A percentile compares a stretch with the other conserved stretches of the same genome.
These are phyloP conservation scores for Platanus orientalis DNA, from an alignment of 164 flowering plant species.

Conservation along the genomic window DNA sequence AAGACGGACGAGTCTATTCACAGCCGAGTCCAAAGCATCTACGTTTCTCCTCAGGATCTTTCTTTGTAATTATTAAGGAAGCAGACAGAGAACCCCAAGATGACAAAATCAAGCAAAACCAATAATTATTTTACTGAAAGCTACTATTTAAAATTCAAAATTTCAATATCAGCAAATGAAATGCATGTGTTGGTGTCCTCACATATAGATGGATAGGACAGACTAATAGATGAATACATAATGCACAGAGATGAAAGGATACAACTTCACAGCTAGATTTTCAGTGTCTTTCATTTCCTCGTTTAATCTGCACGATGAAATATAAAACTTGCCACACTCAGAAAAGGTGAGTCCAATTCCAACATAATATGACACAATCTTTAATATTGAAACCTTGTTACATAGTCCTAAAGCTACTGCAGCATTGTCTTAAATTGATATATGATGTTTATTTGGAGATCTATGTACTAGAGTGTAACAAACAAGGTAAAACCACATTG, in stretches of 20 bases:
- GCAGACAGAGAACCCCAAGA: conserved; percentile 25
- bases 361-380: too few species aligned
- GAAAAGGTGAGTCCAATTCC: too few species aligned
- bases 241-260: conserved; percentile 42
- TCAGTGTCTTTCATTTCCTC: conserved; percentile 81
- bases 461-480: too few species aligned
- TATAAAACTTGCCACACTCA: too few species aligned
- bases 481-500: too few species aligned
- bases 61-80: conserved; percentile 26
- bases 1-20: conserved; percentile 51
- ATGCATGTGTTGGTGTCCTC: too few species aligned
- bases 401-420: too few species aligned
- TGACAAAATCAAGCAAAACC: background rate
- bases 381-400: too few species aligned
- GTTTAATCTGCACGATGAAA: conserved; percentile 58
- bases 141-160: too few species aligned
- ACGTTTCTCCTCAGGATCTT: conserved; percentile 67
- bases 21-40: conserved; percentile 71
- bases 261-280: conserved; percentile 57
- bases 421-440: too few species aligned
- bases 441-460: too few species aligned
- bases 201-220: background rate
- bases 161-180: too few species aligned
- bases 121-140: background rate
- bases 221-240: background rate